A percentile compares a stretch with the other conserved stretches of the same genome.
phyloP scores from a whole-genome alignment of 1,284 basidiomycete species.

The Sanguinoderma infundibulare region DNA sequence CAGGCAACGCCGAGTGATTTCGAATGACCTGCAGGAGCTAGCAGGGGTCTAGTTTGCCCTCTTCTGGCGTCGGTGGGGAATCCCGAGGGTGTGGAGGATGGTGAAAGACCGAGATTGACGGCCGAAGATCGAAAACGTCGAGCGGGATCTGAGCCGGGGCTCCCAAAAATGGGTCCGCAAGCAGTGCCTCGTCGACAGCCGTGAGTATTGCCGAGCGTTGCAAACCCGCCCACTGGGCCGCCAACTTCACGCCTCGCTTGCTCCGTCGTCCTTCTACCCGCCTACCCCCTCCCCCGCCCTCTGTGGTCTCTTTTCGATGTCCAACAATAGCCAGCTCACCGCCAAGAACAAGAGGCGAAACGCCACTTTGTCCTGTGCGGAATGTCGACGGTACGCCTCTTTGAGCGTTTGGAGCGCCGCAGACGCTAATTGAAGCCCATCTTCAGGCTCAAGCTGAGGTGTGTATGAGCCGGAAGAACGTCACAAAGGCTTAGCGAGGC shows the following conservation, averaged over 20 bases:
- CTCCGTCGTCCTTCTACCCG: conserved; percentile 2
- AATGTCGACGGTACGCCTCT: conserved; percentile 28
- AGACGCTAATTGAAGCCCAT: conserved; percentile 10
- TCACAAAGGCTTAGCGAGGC: neutral
- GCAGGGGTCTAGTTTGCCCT: neutral
- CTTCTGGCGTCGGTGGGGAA: neutral
- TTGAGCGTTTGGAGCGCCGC: conserved; percentile 10
- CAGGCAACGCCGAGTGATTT: neutral
- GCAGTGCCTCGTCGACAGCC: conserved; percentile 8
- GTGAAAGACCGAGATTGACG: neutral
- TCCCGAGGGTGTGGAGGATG: neutral
- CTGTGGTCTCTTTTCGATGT: conserved; percentile 15
- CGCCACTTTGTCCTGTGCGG: conserved; percentile 31
- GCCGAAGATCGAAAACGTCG: neutral
- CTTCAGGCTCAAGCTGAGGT: conserved; percentile 67
- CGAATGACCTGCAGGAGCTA: neutral
- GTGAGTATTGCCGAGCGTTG: neutral
- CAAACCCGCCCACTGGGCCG: neutral
- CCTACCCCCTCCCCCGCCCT: neutral
- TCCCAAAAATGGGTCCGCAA: neutral
- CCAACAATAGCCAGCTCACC: conserved; percentile 26
- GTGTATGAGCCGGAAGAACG: conserved; percentile 26
- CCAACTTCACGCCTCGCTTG: conserved; percentile 7
- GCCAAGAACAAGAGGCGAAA: conserved; percentile 25
- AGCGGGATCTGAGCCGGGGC: neutral